These are phyloP conservation scores for Psilocybe subaeruginosa DNA, from an alignment of 768 basidiomycete genomes.

Conservation along the genomic window DNA sequence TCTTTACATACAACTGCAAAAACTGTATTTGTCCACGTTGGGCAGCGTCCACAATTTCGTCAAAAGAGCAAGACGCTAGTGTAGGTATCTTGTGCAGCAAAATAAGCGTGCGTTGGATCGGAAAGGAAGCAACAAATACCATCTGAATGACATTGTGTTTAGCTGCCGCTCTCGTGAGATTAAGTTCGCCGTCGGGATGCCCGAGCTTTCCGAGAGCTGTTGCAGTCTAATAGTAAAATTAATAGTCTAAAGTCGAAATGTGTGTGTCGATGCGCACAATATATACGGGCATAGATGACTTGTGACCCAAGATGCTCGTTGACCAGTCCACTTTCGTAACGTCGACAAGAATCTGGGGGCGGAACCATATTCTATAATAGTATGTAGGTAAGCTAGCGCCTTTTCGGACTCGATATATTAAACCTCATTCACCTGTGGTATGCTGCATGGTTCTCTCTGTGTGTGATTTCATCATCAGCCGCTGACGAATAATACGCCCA, in stretches of 20 bases:
- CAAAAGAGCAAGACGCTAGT: slow-evolving; percentile 92
- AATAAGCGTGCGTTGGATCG: background rate
- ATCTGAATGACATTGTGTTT: slow-evolving; percentile 60
- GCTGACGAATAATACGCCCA: slow-evolving; percentile 99
- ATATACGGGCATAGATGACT: slow-evolving; percentile 28
- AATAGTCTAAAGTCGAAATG: background rate
- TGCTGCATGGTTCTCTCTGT: slow-evolving; percentile 87
- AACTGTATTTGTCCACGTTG: slow-evolving; percentile 81
- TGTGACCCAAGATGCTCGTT: slow-evolving; percentile 76
- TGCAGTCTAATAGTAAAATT: slow-evolving; percentile 45
- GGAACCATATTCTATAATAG: slow-evolving; percentile 76
- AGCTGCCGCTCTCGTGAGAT: slow-evolving; percentile 85
- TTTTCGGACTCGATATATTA: background rate
- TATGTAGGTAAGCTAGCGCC: background rate
- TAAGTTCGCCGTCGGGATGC: slow-evolving; percentile 94
- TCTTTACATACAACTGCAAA: slow-evolving; percentile 68
- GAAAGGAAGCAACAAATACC: slow-evolving; percentile 37
- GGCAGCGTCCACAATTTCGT: slow-evolving; percentile 91
- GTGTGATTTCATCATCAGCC: slow-evolving; percentile 92
- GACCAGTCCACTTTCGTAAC: slow-evolving; percentile 88
- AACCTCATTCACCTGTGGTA: slow-evolving; percentile 70
- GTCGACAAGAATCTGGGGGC: slow-evolving; percentile 83
- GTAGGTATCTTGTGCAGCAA: slow-evolving; percentile 74
- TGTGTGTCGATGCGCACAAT: slow-evolving; percentile 51
- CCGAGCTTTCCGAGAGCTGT: slow-evolving; percentile 95